Percentiles rank a stretch among this genome's conserved stretches.
phyloP scores from a whole-genome alignment of 768 basidiomycete species.

The Multifurca ochricompacta region DNA sequence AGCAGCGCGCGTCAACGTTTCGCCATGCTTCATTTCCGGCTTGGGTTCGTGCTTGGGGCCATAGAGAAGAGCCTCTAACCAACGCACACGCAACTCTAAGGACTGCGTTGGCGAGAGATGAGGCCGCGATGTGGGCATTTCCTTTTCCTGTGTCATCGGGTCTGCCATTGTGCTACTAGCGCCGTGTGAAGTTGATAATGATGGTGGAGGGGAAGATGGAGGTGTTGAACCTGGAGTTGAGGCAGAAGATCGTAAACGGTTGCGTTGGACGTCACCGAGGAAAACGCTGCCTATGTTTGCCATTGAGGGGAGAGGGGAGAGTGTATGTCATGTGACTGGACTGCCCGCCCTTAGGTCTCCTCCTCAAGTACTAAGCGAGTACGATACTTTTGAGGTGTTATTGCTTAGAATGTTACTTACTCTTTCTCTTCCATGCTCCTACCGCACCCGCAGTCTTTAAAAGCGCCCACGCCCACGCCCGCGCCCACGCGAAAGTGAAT shows the following conservation, averaged over 20 bases:
- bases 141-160: not conserved
- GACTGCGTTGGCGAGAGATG: conserved; percentile 58
- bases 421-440: too few species aligned
- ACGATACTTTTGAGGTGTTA: too few species aligned
- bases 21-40: conserved; percentile 39
- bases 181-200: conserved; percentile 22
- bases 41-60: conserved; percentile 48
- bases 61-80: conserved; percentile 70
- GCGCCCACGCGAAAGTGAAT: too few species aligned
- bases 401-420: too few species aligned
- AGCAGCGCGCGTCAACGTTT: conserved; percentile 51
- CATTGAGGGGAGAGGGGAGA: conserved; percentile 35
- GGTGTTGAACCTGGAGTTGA: conserved; percentile 37
- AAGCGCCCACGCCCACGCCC: too few species aligned
- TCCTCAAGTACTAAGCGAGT: too few species aligned
- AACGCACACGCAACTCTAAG: conserved; percentile 65
- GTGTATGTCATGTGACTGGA: too few species aligned
- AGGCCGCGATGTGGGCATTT: conserved; percentile 9
- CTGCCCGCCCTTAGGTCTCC: too few species aligned
- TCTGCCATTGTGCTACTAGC: too few species aligned
- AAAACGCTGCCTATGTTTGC: conserved; percentile 69
- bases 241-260: conserved; percentile 40
- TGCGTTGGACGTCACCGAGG: conserved; percentile 67
- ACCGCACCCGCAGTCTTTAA: not conserved
- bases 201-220: conserved; percentile 37